These are phyloP conservation scores for Eucalyptus regnans DNA, from an alignment of 345 rosid species.

Conservation along the genomic window DNA sequence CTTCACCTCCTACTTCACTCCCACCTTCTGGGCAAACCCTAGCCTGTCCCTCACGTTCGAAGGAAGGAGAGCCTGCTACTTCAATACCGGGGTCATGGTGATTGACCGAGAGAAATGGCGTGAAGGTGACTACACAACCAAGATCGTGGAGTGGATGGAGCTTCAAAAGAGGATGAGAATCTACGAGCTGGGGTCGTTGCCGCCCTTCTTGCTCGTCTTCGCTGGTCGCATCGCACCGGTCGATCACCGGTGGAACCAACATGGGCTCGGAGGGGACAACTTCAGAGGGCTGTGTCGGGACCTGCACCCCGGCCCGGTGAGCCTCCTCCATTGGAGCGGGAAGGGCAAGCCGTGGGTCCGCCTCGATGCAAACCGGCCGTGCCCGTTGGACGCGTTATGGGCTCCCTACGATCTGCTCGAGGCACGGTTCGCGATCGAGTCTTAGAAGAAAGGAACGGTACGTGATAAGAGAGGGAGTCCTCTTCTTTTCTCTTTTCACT, in stretches of 20 bases:
- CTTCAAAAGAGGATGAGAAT: neutral
- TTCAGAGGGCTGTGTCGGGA: neutral
- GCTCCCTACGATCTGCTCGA: neutral
- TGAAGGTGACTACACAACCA: neutral
- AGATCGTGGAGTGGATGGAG: conserved; percentile 84
- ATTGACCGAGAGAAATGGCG: conserved; percentile 73
- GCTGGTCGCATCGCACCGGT: neutral
- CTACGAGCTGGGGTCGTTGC: neutral
- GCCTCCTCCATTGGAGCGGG: neutral
- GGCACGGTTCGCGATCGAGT: neutral
- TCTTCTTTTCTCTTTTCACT: neutral
- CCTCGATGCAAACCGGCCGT: neutral
- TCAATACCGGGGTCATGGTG: conserved; percentile 61
- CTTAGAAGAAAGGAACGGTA: neutral
- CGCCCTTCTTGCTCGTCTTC: neutral
- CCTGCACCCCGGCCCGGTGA: neutral
- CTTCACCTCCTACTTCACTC: conserved; percentile 74
- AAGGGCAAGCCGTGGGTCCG: neutral
- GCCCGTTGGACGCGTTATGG: neutral
- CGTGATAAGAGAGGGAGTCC: neutral
- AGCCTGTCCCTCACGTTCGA: conserved; percentile 52
- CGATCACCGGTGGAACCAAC: neutral
- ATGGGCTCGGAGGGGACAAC: neutral
- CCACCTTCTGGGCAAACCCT: conserved; percentile 14
- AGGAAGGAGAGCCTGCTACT: conserved; percentile 24